Evolutionary conservation across 169 alveolate genomes (phyloP).

Genomic region (Eimeria necatrix): DNA sequence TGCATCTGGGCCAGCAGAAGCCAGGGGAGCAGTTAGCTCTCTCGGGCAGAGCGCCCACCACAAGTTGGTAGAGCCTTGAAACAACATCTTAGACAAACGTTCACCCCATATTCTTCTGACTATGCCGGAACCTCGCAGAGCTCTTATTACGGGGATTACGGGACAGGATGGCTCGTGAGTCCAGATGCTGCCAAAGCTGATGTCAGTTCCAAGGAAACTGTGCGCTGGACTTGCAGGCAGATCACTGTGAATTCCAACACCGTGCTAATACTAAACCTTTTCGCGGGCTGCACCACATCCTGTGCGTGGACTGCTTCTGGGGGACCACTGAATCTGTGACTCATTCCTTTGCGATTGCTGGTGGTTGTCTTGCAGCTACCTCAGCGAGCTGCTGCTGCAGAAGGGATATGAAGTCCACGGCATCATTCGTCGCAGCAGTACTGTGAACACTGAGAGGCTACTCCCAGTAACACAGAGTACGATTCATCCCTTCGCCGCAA

Average conservation of each 20-base stretch:
- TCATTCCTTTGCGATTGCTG: neutral
- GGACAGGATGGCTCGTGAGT: constrained; percentile 92
- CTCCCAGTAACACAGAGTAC: constrained; percentile 86
- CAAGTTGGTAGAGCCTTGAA: neutral
- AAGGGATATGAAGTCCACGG: constrained; percentile 90
- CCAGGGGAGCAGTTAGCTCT: neutral
- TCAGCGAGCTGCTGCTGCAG: constrained; percentile 89
- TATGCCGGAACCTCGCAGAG: constrained; percentile 65
- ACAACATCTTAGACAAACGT: neutral
- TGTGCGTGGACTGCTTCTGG: too few species aligned
- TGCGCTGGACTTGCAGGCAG: too few species aligned
- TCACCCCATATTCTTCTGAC: neutral
- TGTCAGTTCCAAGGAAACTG: too few species aligned
- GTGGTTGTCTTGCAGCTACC: constrained; percentile 81
- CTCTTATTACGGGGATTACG: constrained; percentile 91
- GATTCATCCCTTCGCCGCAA: neutral
- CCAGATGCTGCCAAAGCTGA: too few species aligned
- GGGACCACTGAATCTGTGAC: too few species aligned
- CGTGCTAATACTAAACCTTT: too few species aligned
- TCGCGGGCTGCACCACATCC: too few species aligned
- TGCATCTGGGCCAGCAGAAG: neutral
- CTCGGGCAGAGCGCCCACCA: neutral
- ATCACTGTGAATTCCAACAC: too few species aligned
- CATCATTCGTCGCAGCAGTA: constrained; percentile 88
- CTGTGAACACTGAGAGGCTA: constrained; percentile 86